Percentiles rank a stretch among this genome's conserved stretches.
phyloP scores from a whole-genome alignment of 2,329 filamentous ascomycete species.

The Hortaea sp. region DNA sequence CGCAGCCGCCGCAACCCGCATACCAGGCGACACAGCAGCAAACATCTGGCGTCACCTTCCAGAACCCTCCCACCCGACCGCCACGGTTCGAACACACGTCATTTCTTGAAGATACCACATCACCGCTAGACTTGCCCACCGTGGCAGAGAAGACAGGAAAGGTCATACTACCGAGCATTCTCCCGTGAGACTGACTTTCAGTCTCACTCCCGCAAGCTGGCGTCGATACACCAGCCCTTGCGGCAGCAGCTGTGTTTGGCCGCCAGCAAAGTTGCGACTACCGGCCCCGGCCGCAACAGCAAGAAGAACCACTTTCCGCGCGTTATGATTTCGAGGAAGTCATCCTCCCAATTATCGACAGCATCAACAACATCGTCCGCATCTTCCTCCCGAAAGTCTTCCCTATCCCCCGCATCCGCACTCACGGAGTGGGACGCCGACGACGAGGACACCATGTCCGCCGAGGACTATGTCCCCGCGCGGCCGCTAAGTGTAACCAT shows the following conservation, averaged over 20 bases:
- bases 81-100: not conserved
- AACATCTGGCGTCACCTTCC: not conserved
- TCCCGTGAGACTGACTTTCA: conserved; percentile 9
- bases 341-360: conserved; percentile 20
- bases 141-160: not conserved
- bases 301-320: conserved; percentile 14
- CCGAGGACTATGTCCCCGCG: conserved; percentile 29
- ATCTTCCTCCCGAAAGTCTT: conserved; percentile 18
- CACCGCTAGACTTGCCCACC: not conserved
- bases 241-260: conserved; percentile 18
- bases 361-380: conserved; percentile 15
- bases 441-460: conserved; percentile 41
- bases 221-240: conserved; percentile 22
- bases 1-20: not conserved
- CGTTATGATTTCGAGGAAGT: conserved; percentile 22
- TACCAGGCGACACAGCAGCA: not conserved
- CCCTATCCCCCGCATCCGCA: conserved; percentile 13
- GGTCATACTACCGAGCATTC: not conserved
- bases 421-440: conserved; percentile 31
- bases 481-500: conserved; percentile 41
- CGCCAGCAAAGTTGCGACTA: conserved; percentile 8
- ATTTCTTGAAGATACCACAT: not conserved
- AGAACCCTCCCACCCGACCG: not conserved
- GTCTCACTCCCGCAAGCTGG: conserved; percentile 23
- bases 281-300: conserved; percentile 9